Evolutionary conservation across 805 yeast genomes (phyloP), one percentile per base, ranked within the genome.

Genomic region (Scheffersomyces lignosus): DNA sequence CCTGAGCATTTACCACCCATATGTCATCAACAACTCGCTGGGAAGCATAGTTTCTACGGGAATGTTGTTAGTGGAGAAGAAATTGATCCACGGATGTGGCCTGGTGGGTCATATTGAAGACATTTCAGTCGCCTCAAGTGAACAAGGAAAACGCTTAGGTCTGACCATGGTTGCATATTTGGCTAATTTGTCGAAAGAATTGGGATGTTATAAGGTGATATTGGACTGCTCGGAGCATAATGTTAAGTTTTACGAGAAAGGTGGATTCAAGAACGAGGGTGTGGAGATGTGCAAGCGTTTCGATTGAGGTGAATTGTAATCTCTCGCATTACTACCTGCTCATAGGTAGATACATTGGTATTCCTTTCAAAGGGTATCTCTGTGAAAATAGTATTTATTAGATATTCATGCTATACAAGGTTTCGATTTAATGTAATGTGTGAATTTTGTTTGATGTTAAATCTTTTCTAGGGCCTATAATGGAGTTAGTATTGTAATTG

Each of bases 31-130:
- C 8, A 73, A 82, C 47, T 56, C 54, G 0, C 47, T 58, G 0
- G 78, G 73, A 6, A 50, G 49, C 4, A 78, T 89, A 8, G 95
- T 87, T 0, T 96, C 95, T 3, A 79, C 89, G 0, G 98, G 98
- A 0, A 80, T 84, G 57, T 64, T 91, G 10, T 52, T 93, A 8
- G 68, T 93, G 5, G 99, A 91, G 59, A 74, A 73, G 33, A 91
- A 91, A 60, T 64, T 83, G 44, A 88, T 93, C 44, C 99, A 91
- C 62, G 77, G 68, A 27, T 80, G 93, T 58, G 95, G 96, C 0
- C 61, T 73, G 35, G 95, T 87, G 4, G 98, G 98, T 2, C 98
- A 91, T 64, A 84, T 91, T 45, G 99, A 91, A 55, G 99, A 91
- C 58, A 91, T 91, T 43, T 83, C 97, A 1, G 95, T 91, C 3